These are phyloP conservation scores for Cymbopogon citratus DNA, from an alignment of 176 grass and related monocot genomes.

Conservation along the genomic window DNA sequence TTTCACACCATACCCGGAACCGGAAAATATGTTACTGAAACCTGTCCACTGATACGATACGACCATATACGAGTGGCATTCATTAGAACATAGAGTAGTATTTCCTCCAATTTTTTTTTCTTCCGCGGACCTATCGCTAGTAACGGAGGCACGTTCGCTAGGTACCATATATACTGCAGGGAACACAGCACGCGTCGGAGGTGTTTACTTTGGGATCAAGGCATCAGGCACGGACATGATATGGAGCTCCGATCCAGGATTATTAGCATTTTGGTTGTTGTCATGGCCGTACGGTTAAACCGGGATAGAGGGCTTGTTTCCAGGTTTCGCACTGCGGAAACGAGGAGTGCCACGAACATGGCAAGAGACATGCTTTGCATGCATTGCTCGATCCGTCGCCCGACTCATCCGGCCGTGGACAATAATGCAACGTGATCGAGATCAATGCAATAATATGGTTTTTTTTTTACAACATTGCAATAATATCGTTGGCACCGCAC, in stretches of 20 bases:
- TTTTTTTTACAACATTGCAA: too few species aligned
- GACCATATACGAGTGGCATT: not conserved
- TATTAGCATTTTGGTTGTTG: not conserved
- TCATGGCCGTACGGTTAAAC: not conserved
- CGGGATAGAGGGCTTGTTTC: slow-evolving; percentile 26
- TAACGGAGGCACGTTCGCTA: not conserved
- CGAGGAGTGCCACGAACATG: not conserved
- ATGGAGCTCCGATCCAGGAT: not conserved
- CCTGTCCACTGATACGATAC: not conserved
- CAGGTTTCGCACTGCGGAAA: slow-evolving; percentile 10
- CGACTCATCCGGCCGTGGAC: not conserved
- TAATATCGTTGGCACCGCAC: too few species aligned
- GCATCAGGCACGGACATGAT: not conserved
- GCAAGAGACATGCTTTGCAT: not conserved
- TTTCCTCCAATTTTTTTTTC: not conserved
- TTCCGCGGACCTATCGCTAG: not conserved
- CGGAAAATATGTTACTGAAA: not conserved
- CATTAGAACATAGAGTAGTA: not conserved
- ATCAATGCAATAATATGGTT: not conserved
- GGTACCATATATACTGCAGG: too few species aligned
- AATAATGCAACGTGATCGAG: not conserved
- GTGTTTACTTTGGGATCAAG: slow-evolving; percentile 22
- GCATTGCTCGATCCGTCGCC: not conserved
- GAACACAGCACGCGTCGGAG: not conserved
- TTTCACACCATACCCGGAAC: not conserved